Percentiles rank a stretch among this genome's conserved stretches.
Conservation (phyloP, 1,139 yeast genomes). For the Kurtzmaniella quercitrusa region DNA sequence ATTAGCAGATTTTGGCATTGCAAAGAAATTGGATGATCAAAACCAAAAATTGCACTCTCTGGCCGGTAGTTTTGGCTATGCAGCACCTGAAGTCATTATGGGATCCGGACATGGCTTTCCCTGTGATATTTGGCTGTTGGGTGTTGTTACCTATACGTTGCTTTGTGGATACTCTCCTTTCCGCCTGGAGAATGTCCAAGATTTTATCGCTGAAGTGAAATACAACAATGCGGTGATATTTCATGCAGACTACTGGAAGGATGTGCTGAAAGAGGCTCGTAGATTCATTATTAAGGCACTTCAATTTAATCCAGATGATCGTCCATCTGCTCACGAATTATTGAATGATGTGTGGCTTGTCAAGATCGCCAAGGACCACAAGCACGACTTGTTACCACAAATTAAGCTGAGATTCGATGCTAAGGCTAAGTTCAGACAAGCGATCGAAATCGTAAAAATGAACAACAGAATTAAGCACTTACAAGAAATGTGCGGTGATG, state of each 20-base stretch:
- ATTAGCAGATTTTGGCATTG: slow-evolving; percentile 91
- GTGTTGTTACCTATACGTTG: slow-evolving; percentile 85
- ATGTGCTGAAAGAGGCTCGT: slow-evolving; percentile 72
- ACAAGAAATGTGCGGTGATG: slow-evolving; percentile 49
- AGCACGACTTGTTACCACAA: slow-evolving; percentile 66
- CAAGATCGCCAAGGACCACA: slow-evolving; percentile 43
- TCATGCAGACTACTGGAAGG: slow-evolving; percentile 84
- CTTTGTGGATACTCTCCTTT: slow-evolving; percentile 93
- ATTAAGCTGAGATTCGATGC: slow-evolving; percentile 74
- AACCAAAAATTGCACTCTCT: slow-evolving; percentile 68
- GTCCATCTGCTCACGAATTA: slow-evolving; percentile 67
- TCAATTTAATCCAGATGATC: slow-evolving; percentile 55
- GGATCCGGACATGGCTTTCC: slow-evolving; percentile 86
- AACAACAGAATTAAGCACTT: slow-evolving; percentile 69
- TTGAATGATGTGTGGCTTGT: slow-evolving; percentile 70
- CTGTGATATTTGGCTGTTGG: slow-evolving; percentile 90
- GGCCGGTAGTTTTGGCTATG: slow-evolving; percentile 92
- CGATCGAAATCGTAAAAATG: slow-evolving; percentile 75
- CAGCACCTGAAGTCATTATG: slow-evolving; percentile 85
- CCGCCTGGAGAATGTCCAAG: slow-evolving; percentile 76
- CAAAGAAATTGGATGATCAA: slow-evolving; percentile 58
- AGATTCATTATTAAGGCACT: slow-evolving; percentile 66
- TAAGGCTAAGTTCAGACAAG: slow-evolving; percentile 78
- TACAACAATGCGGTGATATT: slow-evolving; percentile 70
- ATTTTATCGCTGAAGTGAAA: slow-evolving; percentile 73